Evolutionary conservation across 129 eudicot genomes (phyloP).

Genomic region (Tagetes erecta): DNA sequence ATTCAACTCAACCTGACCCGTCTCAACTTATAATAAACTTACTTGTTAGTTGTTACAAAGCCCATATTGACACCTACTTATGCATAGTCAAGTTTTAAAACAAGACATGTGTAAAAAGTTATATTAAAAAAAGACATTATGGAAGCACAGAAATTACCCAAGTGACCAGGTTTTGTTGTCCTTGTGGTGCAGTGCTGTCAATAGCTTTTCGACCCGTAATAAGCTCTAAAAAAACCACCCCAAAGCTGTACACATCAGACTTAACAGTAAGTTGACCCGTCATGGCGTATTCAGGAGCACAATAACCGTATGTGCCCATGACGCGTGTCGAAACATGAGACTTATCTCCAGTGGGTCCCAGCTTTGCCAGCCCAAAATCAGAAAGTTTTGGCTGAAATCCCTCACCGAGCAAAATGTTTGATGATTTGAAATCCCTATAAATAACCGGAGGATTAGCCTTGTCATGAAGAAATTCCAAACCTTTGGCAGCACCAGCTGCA

Average conservation of each 20-base stretch:
- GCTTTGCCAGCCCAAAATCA: constrained; percentile 93
- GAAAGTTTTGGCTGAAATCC: constrained; percentile 83
- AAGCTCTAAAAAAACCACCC: constrained; percentile 91
- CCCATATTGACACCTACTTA: too few species aligned
- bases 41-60: neutral
- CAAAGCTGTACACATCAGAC: constrained; percentile 94
- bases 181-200: constrained; percentile 83
- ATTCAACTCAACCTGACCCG: too few species aligned
- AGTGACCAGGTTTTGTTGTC: constrained; percentile 87
- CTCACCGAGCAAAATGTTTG: constrained; percentile 85
- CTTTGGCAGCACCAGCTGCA: constrained; percentile 94
- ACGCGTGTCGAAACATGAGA: constrained; percentile 96
- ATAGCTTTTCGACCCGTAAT: constrained; percentile 96
- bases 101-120: neutral
- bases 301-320: constrained; percentile 98
- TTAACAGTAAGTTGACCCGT: constrained; percentile 94
- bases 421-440: constrained; percentile 92
- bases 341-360: constrained; percentile 97
- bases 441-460: constrained; percentile 98
- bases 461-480: constrained; percentile 91
- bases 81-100: neutral
- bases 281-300: constrained; percentile 99
- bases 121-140: too few species aligned
- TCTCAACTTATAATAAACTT: neutral
- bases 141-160: constrained; percentile 57